phyloP scores from a whole-genome alignment of 163 green algal genomes.

The Scenedesmus sp. region DNA sequence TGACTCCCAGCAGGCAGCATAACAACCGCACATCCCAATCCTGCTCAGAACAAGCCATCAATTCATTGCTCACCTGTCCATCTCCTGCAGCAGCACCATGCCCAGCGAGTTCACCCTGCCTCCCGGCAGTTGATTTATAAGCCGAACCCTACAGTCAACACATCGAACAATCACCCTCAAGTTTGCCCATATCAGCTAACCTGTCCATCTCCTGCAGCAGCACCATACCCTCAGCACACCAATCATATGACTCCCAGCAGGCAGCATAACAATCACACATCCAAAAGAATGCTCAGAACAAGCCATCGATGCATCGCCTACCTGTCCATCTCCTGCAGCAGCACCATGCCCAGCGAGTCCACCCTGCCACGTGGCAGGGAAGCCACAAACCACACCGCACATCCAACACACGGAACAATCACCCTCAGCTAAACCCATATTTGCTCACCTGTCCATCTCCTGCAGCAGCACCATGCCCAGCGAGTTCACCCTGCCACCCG shows the following conservation, averaged over 20 bases:
- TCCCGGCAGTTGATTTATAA: constrained; percentile 34
- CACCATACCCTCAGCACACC: too few relatives aligned
- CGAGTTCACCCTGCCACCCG: constrained; percentile 59
- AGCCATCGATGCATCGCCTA: not conserved
- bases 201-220: too few relatives aligned
- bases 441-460: constrained; percentile 57
- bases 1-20: too few relatives aligned
- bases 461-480: constrained; percentile 66
- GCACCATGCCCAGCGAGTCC: constrained; percentile 59
- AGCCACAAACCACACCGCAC: not conserved
- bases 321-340: constrained; percentile 65
- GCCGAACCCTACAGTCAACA: too few relatives aligned
- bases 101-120: too few relatives aligned
- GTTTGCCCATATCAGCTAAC: not conserved
- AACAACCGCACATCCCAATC: not conserved
- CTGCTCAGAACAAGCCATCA: not conserved
- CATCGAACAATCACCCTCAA: too few relatives aligned
- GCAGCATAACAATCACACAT: not conserved
- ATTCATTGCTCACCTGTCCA: too few relatives aligned
- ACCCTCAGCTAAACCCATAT: not conserved
- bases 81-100: too few relatives aligned
- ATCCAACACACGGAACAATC: too few relatives aligned
- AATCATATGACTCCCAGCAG: too few relatives aligned
- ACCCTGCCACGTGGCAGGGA: too few relatives aligned
- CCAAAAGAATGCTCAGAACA: not conserved